Base-by-base conservation (phyloP, 139 green algal species). In the Asterochloris erici region DNA sequence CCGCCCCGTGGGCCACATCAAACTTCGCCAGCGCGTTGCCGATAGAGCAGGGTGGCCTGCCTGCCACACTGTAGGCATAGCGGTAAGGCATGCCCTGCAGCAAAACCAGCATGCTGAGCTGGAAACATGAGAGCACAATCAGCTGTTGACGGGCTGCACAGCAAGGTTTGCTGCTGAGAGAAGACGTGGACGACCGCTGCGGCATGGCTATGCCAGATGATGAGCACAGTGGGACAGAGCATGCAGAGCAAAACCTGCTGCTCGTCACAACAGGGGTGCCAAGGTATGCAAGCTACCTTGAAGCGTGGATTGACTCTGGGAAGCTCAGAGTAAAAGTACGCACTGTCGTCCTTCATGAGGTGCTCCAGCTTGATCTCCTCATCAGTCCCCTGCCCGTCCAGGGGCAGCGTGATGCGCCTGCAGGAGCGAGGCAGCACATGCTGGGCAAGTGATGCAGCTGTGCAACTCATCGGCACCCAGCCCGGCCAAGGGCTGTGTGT, bases 21-120 rank as follows among this genome's bases (percentile, higher is more conserved):
- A 93, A 85, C 77, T 95, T 93, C 63, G 77, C 86, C 61, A 97
- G 81, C 0, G 90, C 87, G 79, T 97, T 97, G 81, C 84, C 88
- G 27, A 91, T 86, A 78, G 91, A 92, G 79, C 90, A 91, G 21
- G 94, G 93, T 16, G 87, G 87, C 71, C 88, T 86, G 12, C 88
- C 91, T 12, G 76, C 84, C 19, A 93, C 80, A 27, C 68, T 81
- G 74, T 92, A 97, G 27, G 82, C 80, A 54, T 94, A 97, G 2
- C 89, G 54, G 73, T 90, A 85, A 0, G 79, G 64, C 64, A 74
- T 47, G 29, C 85, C 85, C 61, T 84, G 84, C 73, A 75, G 27
- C 16, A 19, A 0, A 61, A 70, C 21, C 54, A 47, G 26, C 54
- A 70, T 19, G 26, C 38, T 54, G 38, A 54, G 38, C 38, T 54